Evolutionary conservation across 2,329 filamentous ascomycete genomes (phyloP).

Genomic region (Fusarium nygamai): DNA sequence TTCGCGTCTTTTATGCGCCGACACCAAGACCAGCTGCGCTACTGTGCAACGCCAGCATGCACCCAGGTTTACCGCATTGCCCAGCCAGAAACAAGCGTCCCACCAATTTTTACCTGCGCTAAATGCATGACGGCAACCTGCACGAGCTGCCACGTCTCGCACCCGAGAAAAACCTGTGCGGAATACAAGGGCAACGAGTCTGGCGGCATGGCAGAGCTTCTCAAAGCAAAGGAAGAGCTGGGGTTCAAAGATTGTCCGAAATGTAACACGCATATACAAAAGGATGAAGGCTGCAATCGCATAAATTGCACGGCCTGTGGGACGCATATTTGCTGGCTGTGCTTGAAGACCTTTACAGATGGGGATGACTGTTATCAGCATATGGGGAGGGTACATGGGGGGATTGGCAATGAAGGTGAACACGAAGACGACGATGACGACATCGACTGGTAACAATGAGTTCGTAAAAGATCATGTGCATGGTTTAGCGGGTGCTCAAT

Average conservation of each 20-base stretch:
- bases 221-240: constrained; percentile 46
- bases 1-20: constrained; percentile 49
- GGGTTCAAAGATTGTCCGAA: constrained; percentile 54
- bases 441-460: neutral
- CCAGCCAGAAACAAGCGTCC: neutral
- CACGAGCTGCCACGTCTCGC: constrained; percentile 48
- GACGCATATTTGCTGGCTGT: constrained; percentile 60
- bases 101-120: constrained; percentile 46
- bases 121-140: constrained; percentile 50
- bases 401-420: neutral
- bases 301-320: constrained; percentile 54
- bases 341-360: constrained; percentile 48
- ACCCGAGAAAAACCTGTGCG: constrained; percentile 48
- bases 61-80: constrained; percentile 51
- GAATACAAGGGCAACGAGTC: constrained; percentile 44
- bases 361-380: neutral
- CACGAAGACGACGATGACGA: neutral
- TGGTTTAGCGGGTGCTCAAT: neutral
- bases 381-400: neutral
- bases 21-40: constrained; percentile 46
- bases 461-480: too few relatives aligned
- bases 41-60: constrained; percentile 58
- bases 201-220: constrained; percentile 40
- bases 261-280: constrained; percentile 54
- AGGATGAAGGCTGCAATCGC: constrained; percentile 58